Evolutionary conservation across 352 stramenopile genomes (phyloP).

Genomic region (Phytophthora sp.): DNA sequence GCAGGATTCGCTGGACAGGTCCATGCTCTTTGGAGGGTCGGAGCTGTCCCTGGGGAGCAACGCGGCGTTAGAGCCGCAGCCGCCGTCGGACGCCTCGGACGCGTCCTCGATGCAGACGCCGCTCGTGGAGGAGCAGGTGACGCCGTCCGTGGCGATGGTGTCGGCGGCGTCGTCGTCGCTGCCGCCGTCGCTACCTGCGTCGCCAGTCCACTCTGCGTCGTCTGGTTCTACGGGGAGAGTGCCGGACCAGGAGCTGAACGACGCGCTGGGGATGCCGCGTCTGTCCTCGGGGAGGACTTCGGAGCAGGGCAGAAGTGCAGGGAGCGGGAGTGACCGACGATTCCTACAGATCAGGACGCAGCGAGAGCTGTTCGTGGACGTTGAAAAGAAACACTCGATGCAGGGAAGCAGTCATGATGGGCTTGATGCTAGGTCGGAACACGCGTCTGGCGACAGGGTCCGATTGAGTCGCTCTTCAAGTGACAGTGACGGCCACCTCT

Average conservation of each 20-base stretch:
- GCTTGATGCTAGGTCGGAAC: background rate
- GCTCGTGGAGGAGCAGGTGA: background rate
- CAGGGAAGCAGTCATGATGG: background rate
- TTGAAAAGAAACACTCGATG: background rate
- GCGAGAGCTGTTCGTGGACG: constrained; percentile 18
- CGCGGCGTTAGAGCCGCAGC: constrained; percentile 1
- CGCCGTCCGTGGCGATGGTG: constrained; percentile 10
- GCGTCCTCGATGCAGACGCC: constrained; percentile 12
- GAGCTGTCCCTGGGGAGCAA: constrained; percentile 30
- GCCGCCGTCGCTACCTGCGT: constrained; percentile 6
- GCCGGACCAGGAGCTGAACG: constrained; percentile 63
- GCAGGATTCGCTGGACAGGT: constrained; percentile 52
- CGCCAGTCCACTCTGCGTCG: constrained; percentile 1
- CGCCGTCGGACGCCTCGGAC: constrained; percentile 3
- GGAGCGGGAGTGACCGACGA: background rate
- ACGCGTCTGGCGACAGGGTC: background rate
- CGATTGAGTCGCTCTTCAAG: constrained; percentile 6
- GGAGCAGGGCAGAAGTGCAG: background rate
- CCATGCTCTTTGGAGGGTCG: constrained; percentile 56
- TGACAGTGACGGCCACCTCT: constrained; percentile 10
- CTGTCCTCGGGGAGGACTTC: background rate
- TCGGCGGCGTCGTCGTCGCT: constrained; percentile 38
- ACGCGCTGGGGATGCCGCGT: constrained; percentile 51
- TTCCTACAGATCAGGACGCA: constrained; percentile 9
- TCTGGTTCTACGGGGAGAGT: constrained; percentile 20